Conservation (phyloP, 768 basidiomycete genomes). For the Hortiboletus flavorubellus region DNA sequence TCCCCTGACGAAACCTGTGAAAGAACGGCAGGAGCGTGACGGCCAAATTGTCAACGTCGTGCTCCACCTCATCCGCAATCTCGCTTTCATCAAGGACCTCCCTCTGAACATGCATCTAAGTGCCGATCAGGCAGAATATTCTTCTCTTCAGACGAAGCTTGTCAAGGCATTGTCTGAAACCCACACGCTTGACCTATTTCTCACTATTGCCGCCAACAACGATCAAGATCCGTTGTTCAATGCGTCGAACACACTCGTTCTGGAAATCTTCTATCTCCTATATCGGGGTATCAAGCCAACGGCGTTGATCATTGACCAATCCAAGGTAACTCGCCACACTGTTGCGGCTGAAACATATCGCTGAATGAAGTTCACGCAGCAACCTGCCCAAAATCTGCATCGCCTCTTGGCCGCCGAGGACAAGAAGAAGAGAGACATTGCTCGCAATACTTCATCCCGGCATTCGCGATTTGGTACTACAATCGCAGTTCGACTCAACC, state of each 20-base stretch:
- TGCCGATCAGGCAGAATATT: constrained; percentile 75
- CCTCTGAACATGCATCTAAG: constrained; percentile 68
- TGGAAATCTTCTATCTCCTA: constrained; percentile 91
- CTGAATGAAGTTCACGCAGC: constrained; percentile 39
- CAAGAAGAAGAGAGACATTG: constrained; percentile 52
- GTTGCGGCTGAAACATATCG: not conserved
- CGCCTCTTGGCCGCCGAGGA: constrained; percentile 78
- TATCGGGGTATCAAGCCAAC: constrained; percentile 76
- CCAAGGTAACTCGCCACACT: constrained; percentile 45
- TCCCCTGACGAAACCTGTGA: constrained; percentile 63
- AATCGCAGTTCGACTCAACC: constrained; percentile 71
- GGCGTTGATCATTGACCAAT: constrained; percentile 55
- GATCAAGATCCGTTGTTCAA: constrained; percentile 76
- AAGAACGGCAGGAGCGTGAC: constrained; percentile 77
- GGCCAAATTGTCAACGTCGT: constrained; percentile 84
- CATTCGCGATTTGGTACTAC: constrained; percentile 98
- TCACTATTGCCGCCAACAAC: constrained; percentile 82
- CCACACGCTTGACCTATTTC: constrained; percentile 69
- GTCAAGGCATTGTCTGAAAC: constrained; percentile 68
- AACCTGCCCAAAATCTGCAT: constrained; percentile 64
- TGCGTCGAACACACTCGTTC: constrained; percentile 81
- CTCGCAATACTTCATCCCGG: constrained; percentile 62
- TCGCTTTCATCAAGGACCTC: constrained; percentile 90
- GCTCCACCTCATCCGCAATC: constrained; percentile 86
- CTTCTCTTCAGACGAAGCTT: constrained; percentile 74